Evolutionary conservation across 345 rosid species (phyloP), one percentile per base, ranked within the genome.

Genomic region (Moricandia arvensis): DNA sequence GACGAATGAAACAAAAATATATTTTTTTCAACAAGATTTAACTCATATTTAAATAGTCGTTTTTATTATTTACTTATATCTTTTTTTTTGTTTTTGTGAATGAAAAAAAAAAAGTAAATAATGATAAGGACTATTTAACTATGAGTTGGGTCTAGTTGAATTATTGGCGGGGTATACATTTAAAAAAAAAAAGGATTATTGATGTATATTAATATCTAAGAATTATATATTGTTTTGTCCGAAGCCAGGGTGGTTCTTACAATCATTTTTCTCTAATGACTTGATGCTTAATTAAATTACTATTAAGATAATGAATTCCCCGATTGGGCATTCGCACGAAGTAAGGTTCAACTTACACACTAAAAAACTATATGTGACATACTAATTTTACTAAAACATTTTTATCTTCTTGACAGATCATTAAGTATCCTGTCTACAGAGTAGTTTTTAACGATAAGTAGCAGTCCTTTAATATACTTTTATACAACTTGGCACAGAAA

Each of bases 281-380:
- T 43, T 57, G 11, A 58, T 41, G 27, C 17, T 30, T 69, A 63
- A 7, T 53, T 29, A 29, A 29, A 76, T 63, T 12, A 18, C 9
- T 18, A 18, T n/a, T 21, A 24, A 30, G 15, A 71, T 31, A 38
- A 18, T 0, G 15, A 43, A 43, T 12, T 43, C 15, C 49, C 49
- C 49, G 49, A 77, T 55, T 76, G 66, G 80, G 59, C 26, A 47
- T 68, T 21, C 3, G 24, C 55, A 59, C 38, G 61, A 37, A 51
- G 38, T 75, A 63, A 55, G 38, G 55, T 77, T 71, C 80, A 77
- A 77, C 67, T 64, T 58, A 57, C 61, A 77, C 54, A 70, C 62
- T 64, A 63, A 9, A 43, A 71, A 69, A 54, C 30, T 29, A 24
- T 38, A 53, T 53, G 12, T 53, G 41, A 12, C 21, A 54, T 17